Base-by-base conservation (phyloP, 495 filamentous ascomycete genomes). In the Talaromyces thailandensis region DNA sequence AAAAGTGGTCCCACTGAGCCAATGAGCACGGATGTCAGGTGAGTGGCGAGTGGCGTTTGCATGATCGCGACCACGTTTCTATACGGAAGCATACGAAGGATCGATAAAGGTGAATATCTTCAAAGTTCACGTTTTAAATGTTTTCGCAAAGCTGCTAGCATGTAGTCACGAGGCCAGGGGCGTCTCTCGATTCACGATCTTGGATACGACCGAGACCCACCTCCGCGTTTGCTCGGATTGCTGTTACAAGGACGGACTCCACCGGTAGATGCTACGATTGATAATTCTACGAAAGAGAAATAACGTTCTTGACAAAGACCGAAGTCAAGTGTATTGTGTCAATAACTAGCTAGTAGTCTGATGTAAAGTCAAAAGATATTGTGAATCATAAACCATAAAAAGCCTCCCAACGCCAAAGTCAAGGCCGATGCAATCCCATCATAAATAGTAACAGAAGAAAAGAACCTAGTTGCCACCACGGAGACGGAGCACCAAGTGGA, bases 401-500 rank as follows among this genome's bases (percentile, higher is more conserved):
- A 71, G 67, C 69, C 68, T 73, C 69, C 75, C 61, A 79, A 79
- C 76, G 76, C 76, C 76, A 71, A 71, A 64, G 59, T 63, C 62
- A 64, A 64, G 66, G 56, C 62, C 50, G 56, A 52, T 57, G 55
- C 55, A 57, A 29, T 51, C 28, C 37, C 26, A 31, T 32, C 50
- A 55, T 55, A 28, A 52, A 28, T 53, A 25, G 25, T n/a, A 4
- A 55, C 23, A 55, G 6, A 26, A 55, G 21, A 55, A 51, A 52
- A 51, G 8, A 61, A 56, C n/a, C 25, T 56, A 57, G 51, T 62
- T 62, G 14, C 61, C 61, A 62, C 61, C 91, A 80, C 91, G 90
- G 64, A 95, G 86, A 75, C 91, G 88, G 64, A 95, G 84, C 60
- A 94, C 91, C 77, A 95, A 76, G 73, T 95, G 91, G 29, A 95